A percentile compares a stretch with the other conserved stretches of the same genome.
Evolutionary conservation across 2,329 filamentous ascomycete genomes (phyloP).

Genomic region (Penicillium nordicum): DNA sequence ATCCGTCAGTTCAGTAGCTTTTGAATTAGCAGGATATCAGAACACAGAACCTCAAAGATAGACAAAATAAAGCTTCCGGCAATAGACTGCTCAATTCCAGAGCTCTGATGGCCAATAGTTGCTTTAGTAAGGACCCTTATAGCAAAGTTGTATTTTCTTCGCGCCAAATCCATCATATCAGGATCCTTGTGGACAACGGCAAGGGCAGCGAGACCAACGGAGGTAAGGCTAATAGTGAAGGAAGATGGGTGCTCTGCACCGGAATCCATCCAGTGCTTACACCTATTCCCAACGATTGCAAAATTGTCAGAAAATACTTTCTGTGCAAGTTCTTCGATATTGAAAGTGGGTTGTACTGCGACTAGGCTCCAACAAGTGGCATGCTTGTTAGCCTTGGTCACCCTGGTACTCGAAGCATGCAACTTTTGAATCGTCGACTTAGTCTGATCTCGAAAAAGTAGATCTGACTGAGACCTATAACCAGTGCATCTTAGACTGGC

Average conservation of each 20-base stretch:
- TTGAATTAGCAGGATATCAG: not conserved
- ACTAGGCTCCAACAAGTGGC: not conserved
- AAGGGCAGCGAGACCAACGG: conserved; percentile 5
- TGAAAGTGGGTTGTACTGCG: not conserved
- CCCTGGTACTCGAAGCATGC: not conserved
- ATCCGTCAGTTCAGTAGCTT: not conserved
- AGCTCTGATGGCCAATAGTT: not conserved
- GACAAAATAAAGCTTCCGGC: conserved; percentile 3
- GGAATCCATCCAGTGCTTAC: conserved; percentile 1
- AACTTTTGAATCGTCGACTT: not conserved
- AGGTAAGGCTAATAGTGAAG: not conserved
- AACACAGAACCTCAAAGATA: conserved; percentile 4
- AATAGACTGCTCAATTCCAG: conserved; percentile 1
- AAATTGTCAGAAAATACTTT: conserved; percentile 5
- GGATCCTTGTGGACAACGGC: conserved; percentile 4
- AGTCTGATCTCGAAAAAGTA: conserved; percentile 4
- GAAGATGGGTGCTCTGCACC: not conserved
- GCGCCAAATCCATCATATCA: not conserved
- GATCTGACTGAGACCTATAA: conserved; percentile 3
- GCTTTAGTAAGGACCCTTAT: not conserved
- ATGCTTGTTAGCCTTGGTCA: not conserved
- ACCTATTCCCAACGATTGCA: not conserved
- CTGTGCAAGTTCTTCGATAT: not conserved
- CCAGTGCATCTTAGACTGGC: not conserved
- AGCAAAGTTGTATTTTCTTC: not conserved